Base-by-base conservation (phyloP, 805 yeast genomes). In the Nakazawaea laoshanensis region DNA sequence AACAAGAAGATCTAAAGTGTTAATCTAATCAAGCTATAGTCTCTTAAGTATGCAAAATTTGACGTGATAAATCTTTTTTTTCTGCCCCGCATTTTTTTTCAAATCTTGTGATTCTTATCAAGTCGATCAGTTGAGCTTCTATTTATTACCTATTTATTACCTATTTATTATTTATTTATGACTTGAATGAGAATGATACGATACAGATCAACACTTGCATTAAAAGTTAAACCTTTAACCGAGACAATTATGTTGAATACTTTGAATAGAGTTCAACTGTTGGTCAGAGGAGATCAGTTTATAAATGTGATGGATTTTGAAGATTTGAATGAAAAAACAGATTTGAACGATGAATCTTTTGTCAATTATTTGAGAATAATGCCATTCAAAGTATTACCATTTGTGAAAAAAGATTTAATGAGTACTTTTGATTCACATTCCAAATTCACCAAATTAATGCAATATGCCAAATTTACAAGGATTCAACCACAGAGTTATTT, bases 201-300 rank as follows among this genome's bases (percentile, higher is more conserved):
- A n/a, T n/a, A n/a, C n/a, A n/a, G n/a, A n/a, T n/a, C n/a, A n/a
- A n/a, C n/a, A n/a, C n/a, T n/a, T n/a, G n/a, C n/a, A n/a, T n/a
- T n/a, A n/a, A n/a, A n/a, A n/a, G n/a, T n/a, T n/a, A n/a, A n/a
- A n/a, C n/a, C 23, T 12, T 19, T 32, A 2, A 16, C 27, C 3
- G 30, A 34, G 17, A 19, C 13, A 15, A 7, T 34, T 6, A 24
- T 34, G 11, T 16, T 24, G 33, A 34, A 24, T n/a, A 29, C 37
- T 5, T 21, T 34, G 30, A 24, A 18, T 13, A 34, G 25, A 19
- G 32, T 29, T 6, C 33, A 34, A 24, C 20, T 19, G 9, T 21
- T 34, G 30, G 13, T 34, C 6, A 19, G 7, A 8, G 25, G 19
- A 19, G 37, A 34, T 4, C 4, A 12, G 4, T n/a, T n/a, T n/a